Evolutionary conservation across 352 stramenopile species (phyloP).

Genomic region (Pythium angustatum): DNA sequence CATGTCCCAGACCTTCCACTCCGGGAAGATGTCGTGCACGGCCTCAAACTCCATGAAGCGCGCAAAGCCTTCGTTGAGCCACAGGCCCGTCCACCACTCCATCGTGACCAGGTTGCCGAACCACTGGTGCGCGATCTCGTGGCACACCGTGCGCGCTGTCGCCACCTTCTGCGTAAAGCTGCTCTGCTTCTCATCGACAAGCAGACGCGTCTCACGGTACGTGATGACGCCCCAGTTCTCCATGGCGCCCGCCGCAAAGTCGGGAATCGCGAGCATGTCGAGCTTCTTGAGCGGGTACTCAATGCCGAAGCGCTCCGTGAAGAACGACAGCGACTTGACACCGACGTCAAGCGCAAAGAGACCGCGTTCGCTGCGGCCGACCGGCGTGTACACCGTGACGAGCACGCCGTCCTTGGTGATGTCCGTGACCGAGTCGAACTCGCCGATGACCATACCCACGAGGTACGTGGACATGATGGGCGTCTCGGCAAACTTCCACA

Average conservation of each 20-base stretch:
- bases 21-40: conserved; percentile 91
- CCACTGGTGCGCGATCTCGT: conserved; percentile 97
- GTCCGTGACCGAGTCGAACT: conserved; percentile 95
- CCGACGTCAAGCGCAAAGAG: conserved; percentile 90
- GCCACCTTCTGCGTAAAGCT: conserved; percentile 66
- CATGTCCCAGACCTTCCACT: conserved; percentile 96
- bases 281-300: conserved; percentile 97
- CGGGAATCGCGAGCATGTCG: conserved; percentile 97
- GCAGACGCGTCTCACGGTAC: conserved; percentile 94
- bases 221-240: conserved; percentile 96
- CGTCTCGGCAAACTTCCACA: conserved; percentile 89
- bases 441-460: conserved; percentile 91
- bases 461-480: conserved; percentile 98
- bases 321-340: conserved; percentile 69
- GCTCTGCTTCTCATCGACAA: conserved; percentile 82
- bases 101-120: conserved; percentile 99
- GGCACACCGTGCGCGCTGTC: conserved; percentile 95
- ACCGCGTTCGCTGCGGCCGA: conserved; percentile 89
- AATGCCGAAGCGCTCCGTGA: conserved; percentile 71
- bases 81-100: conserved; percentile 96
- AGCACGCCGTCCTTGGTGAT: conserved; percentile 90
- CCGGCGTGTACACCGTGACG: conserved; percentile 95
- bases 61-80: conserved; percentile 98
- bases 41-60: conserved; percentile 96
- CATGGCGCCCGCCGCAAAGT: conserved; percentile 97